Conservation (phyloP, 2,329 filamentous ascomycete species). For the Fusarium globosum region DNA sequence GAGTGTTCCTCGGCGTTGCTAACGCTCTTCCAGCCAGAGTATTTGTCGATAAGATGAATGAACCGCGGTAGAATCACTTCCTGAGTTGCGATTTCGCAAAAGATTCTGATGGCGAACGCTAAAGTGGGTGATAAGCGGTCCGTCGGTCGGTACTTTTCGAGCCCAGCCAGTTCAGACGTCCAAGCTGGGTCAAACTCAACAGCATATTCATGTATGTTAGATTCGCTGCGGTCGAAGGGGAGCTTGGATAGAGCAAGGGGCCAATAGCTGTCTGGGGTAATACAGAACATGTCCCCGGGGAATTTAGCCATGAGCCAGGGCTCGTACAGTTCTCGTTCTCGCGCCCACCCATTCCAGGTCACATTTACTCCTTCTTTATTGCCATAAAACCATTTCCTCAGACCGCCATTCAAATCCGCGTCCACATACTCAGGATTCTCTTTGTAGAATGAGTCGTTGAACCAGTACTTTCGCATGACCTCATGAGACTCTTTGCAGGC, state of each 20-base stretch:
- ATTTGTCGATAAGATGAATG: not conserved
- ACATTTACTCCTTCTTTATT: not conserved
- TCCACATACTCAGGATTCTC: not conserved
- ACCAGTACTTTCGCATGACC: not conserved
- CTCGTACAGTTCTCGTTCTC: not conserved
- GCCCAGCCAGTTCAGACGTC: not conserved
- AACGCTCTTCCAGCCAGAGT: not conserved
- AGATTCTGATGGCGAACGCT: not conserved
- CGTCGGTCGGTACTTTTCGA: not conserved
- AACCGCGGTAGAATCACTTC: fast-evolving
- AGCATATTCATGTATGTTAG: not conserved
- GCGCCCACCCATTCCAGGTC: fast-evolving
- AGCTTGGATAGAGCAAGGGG: not conserved
- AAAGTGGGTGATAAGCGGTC: not conserved
- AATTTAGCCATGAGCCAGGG: not conserved
- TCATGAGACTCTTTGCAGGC: not conserved
- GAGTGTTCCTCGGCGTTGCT: not conserved
- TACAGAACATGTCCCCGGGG: not conserved
- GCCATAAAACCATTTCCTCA: not conserved
- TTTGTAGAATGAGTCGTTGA: not conserved
- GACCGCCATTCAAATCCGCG: not conserved
- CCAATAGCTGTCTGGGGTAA: not conserved
- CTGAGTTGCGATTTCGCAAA: not conserved
- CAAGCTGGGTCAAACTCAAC: not conserved
- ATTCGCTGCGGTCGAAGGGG: not conserved